phyloP scores from a whole-genome alignment of 2,329 filamentous ascomycete genomes.

The Chalaropsis ovoidea region DNA sequence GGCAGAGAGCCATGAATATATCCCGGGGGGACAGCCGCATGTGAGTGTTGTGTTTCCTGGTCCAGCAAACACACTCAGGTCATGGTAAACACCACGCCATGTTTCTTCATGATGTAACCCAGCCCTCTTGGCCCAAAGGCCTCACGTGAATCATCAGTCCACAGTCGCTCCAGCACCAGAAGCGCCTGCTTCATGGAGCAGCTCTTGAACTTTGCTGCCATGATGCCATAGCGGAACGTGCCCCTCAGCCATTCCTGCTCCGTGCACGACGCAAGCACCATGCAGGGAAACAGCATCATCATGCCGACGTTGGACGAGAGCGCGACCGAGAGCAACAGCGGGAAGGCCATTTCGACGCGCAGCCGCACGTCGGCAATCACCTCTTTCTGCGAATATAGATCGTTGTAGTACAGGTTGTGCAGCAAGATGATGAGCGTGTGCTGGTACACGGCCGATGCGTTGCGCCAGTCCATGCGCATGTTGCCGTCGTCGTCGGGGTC shows the following conservation, averaged over 20 bases:
- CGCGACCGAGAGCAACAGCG: slow-evolving; percentile 22
- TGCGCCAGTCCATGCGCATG: slow-evolving; percentile 21
- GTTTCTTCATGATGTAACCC: slow-evolving; percentile 24
- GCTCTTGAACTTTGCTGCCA: slow-evolving; percentile 23
- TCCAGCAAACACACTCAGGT: not conserved
- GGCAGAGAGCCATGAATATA: no score
- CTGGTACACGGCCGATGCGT: slow-evolving; percentile 23
- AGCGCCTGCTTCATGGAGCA: slow-evolving; percentile 23
- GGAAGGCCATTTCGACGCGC: slow-evolving; percentile 22
- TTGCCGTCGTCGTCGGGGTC: slow-evolving; percentile 22
- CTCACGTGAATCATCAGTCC: slow-evolving; percentile 17
- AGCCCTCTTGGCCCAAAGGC: slow-evolving; percentile 24
- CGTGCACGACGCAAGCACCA: slow-evolving; percentile 23
- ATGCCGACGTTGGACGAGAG: slow-evolving; percentile 23
- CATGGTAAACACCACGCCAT: slow-evolving; percentile 22
- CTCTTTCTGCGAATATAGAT: slow-evolving; percentile 16
- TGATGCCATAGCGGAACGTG: slow-evolving; percentile 24
- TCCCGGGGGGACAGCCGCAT: no score
- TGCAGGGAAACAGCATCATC: slow-evolving; percentile 23
- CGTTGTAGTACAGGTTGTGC: slow-evolving; percentile 23
- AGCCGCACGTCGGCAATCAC: slow-evolving; percentile 18
- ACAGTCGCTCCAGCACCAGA: slow-evolving; percentile 18
- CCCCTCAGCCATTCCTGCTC: slow-evolving; percentile 23
- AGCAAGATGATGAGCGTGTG: slow-evolving; percentile 21
- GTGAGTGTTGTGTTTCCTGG: no score